Percentiles rank a stretch among this genome's conserved stretches.
Conservation (phyloP, 2,329 filamentous ascomycete genomes). For the Dothiorella sarmentorum region DNA sequence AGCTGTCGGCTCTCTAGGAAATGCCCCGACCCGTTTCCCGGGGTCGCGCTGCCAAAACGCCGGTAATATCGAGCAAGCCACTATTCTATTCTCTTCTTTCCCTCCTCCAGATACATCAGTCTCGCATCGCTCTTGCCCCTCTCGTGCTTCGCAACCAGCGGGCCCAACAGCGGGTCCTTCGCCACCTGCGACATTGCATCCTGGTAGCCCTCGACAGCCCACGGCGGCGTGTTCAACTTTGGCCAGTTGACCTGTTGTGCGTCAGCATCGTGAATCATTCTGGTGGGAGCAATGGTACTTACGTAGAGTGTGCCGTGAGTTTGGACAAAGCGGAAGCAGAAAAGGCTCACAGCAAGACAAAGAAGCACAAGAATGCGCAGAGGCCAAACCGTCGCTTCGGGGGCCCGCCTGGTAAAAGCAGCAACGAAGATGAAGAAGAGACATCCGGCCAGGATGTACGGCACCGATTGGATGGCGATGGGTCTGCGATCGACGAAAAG, state of each 20-base stretch:
- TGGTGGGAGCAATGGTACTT: slow-evolving; percentile 54
- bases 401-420: slow-evolving; percentile 66
- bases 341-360: slow-evolving; percentile 67
- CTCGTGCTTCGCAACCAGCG: slow-evolving; percentile 69
- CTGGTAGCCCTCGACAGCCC: slow-evolving; percentile 81
- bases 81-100: slow-evolving; percentile 95
- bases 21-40: neutral
- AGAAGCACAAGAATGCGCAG: slow-evolving; percentile 77
- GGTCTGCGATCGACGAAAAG: slow-evolving; percentile 84
- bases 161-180: slow-evolving; percentile 77
- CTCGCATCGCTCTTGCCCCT: slow-evolving; percentile 78
- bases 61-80: neutral
- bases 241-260: slow-evolving; percentile 86
- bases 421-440: slow-evolving; percentile 78
- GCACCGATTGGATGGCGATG: slow-evolving; percentile 85
- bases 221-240: slow-evolving; percentile 85
- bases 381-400: slow-evolving; percentile 74
- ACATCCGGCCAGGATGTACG: slow-evolving; percentile 84
- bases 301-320: slow-evolving; percentile 91
- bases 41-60: slow-evolving; percentile 1
- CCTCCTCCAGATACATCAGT: slow-evolving; percentile 85
- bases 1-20: slow-evolving; percentile 5
- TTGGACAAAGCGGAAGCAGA: slow-evolving; percentile 73
- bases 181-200: slow-evolving; percentile 79
- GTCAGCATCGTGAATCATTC: slow-evolving; percentile 15